Conservation (phyloP, 164 flowering plant genomes). For the Saururus chinensis region DNA sequence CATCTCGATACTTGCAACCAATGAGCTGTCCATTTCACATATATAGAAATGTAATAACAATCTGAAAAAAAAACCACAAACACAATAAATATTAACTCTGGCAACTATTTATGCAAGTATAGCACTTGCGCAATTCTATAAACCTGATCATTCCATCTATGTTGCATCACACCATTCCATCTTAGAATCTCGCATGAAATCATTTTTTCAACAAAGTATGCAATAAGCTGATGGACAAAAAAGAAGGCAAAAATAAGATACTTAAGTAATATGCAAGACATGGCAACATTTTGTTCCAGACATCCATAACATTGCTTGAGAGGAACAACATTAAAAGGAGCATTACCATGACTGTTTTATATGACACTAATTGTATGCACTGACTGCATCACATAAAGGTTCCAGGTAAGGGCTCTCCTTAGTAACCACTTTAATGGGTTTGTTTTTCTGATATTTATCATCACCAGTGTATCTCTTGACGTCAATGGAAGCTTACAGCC, state of each 20-base stretch:
- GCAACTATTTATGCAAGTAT: background rate
- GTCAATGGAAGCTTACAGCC: slow-evolving; percentile 4
- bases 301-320: no score
- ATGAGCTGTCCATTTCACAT: slow-evolving; percentile 50
- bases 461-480: slow-evolving; percentile 13
- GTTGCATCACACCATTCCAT: slow-evolving; percentile 76
- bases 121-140: background rate
- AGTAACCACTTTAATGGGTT: slow-evolving; percentile 25
- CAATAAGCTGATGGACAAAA: no score
- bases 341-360: background rate
- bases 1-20: slow-evolving; percentile 72
- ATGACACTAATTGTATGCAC: background rate
- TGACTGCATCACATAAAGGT: slow-evolving; percentile 52
- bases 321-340: background rate
- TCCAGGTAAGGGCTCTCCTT: slow-evolving; percentile 39
- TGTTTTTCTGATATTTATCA: slow-evolving; percentile 12
- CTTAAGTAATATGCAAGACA: no score
- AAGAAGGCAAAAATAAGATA: background rate
- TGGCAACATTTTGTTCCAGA: no score
- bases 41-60: slow-evolving; percentile 70
- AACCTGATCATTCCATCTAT: slow-evolving; percentile 39
- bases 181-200: slow-evolving; percentile 57
- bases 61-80: slow-evolving; percentile 24
- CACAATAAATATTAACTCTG: background rate
- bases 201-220: slow-evolving; percentile 55